phyloP scores from a whole-genome alignment of 495 filamentous ascomycete genomes.

The Aspergillus asperescens region DNA sequence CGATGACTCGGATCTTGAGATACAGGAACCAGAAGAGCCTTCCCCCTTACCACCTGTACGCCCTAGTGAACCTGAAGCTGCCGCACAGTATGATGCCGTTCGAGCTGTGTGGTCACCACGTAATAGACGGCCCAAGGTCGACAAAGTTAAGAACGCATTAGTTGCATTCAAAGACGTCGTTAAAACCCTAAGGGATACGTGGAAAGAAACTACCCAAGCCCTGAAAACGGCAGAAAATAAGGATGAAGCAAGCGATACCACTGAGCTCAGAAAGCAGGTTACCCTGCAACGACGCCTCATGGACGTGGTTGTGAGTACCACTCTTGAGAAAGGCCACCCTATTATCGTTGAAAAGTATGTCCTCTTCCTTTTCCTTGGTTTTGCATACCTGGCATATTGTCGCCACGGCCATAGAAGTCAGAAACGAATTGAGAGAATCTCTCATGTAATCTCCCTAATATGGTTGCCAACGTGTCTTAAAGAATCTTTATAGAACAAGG shows the following conservation, averaged over 20 bases:
- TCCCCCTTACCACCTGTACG: conserved; percentile 49
- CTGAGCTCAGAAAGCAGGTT: conserved; percentile 43
- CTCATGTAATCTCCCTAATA: conserved; percentile 32
- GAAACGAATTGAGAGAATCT: conserved; percentile 33
- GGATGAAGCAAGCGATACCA: conserved; percentile 38
- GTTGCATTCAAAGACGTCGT: conserved; percentile 58
- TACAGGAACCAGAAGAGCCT: conserved; percentile 41
- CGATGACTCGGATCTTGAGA: conserved; percentile 43
- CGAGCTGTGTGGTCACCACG: conserved; percentile 62
- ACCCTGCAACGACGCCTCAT: conserved; percentile 54
- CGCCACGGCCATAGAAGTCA: conserved; percentile 30
- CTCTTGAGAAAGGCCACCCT: conserved; percentile 57
- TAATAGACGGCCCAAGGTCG: conserved; percentile 37
- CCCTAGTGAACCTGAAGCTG: conserved; percentile 49
- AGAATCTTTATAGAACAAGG: conserved; percentile 29
- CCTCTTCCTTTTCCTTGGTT: conserved; percentile 16
- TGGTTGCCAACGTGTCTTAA: conserved; percentile 26
- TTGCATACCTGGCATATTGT: conserved; percentile 22
- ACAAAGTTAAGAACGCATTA: conserved; percentile 49
- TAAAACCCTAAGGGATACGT: conserved; percentile 55
- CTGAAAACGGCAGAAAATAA: conserved; percentile 54
- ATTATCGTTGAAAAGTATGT: conserved; percentile 63
- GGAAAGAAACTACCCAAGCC: conserved; percentile 54
- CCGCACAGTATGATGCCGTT: conserved; percentile 56
- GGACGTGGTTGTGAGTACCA: conserved; percentile 53